These are phyloP conservation scores for Mycena chlorophos DNA, from an alignment of 768 basidiomycete genomes.

Conservation along the genomic window DNA sequence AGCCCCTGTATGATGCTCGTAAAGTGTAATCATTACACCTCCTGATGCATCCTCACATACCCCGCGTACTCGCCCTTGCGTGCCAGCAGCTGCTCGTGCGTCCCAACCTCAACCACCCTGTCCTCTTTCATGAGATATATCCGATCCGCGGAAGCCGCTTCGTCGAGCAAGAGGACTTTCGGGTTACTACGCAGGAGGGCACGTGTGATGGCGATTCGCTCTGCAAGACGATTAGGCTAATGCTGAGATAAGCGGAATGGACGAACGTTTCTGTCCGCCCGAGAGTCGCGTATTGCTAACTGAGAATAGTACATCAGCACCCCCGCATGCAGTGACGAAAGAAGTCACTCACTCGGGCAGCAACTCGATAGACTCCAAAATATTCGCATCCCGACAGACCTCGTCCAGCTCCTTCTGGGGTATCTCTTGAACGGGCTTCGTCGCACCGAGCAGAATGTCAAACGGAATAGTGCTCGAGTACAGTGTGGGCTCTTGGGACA, in stretches of 20 bases:
- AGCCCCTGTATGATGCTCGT: too few species aligned
- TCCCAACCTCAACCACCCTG: constrained; percentile 61
- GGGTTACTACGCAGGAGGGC: constrained; percentile 89
- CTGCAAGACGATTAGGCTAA: constrained; percentile 28
- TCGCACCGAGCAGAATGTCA: constrained; percentile 86
- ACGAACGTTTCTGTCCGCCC: constrained; percentile 82
- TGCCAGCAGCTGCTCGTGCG: constrained; percentile 78
- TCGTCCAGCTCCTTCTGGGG: constrained; percentile 85
- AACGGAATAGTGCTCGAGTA: constrained; percentile 90
- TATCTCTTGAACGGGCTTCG: constrained; percentile 72
- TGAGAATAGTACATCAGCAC: constrained; percentile 42
- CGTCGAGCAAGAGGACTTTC: constrained; percentile 83
- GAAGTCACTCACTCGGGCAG: constrained; percentile 68
- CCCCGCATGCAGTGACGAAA: neutral
- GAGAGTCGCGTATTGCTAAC: constrained; percentile 89
- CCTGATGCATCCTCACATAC: too few species aligned
- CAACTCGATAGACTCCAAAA: constrained; percentile 84
- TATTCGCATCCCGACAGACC: constrained; percentile 85
- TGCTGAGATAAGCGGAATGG: neutral
- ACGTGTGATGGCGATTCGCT: constrained; percentile 82
- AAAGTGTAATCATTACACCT: too few species aligned
- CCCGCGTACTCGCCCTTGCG: constrained; percentile 75
- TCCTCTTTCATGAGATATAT: constrained; percentile 92
- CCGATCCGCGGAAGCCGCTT: constrained; percentile 75
- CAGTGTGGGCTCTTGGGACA: constrained; percentile 89